Evolutionary conservation across 441 rosid genomes (phyloP).

Genomic region (Francoa sonchifolia): DNA sequence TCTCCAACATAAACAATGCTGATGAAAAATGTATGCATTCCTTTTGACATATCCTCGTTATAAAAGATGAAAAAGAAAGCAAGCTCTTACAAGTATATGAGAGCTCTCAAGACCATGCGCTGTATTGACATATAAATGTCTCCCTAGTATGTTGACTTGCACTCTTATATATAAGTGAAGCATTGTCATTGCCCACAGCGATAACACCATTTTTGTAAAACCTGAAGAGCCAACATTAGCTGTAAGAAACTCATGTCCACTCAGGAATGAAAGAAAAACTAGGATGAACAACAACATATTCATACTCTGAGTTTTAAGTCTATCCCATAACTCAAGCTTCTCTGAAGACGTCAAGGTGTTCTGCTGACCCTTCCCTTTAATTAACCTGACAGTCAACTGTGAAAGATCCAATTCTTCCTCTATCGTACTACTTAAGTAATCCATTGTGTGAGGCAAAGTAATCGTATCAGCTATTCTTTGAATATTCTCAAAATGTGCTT

Average conservation of each 20-base stretch:
- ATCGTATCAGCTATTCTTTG: conserved; percentile 71
- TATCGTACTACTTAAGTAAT: conserved; percentile 36
- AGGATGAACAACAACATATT: conserved; percentile 1
- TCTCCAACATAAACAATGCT: not conserved
- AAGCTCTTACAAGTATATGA: conserved; percentile 40
- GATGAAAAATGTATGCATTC: too few relatives aligned
- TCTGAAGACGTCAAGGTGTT: conserved; percentile 41
- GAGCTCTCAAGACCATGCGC: conserved; percentile 62
- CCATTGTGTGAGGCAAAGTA: conserved; percentile 78
- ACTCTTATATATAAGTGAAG: conserved; percentile 79
- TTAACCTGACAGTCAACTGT: conserved; percentile 50
- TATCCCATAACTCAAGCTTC: conserved; percentile 85
- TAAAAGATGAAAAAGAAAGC: not conserved
- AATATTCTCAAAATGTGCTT: conserved; percentile 76
- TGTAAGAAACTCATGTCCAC: conserved; percentile 6
- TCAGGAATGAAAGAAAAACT: conserved; percentile 1
- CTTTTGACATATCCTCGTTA: conserved; percentile 3
- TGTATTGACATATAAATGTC: conserved; percentile 85
- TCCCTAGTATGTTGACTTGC: conserved; percentile 90
- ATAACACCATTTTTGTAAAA: conserved; percentile 70
- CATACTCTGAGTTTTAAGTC: conserved; percentile 75
- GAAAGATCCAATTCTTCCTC: conserved; percentile 64
- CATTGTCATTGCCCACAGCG: conserved; percentile 73
- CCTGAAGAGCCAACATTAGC: conserved; percentile 31
- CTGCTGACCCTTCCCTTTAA: conserved; percentile 67